phyloP scores from a whole-genome alignment of 2,329 filamentous ascomycete species.

The Colletotrichum chlorophyti region DNA sequence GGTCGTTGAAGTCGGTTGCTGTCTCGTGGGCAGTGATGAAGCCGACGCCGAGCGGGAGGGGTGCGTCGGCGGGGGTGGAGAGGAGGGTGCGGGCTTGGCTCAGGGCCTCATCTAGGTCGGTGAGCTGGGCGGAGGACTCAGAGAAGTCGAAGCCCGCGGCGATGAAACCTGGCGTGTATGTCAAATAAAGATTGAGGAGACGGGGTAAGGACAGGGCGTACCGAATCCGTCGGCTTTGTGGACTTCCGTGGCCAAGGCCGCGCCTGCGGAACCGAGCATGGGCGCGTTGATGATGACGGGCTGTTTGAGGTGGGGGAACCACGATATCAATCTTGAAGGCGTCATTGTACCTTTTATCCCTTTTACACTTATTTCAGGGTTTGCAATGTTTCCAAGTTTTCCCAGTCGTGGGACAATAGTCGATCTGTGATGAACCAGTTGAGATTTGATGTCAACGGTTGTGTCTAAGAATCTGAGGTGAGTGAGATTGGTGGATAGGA shows the following conservation, averaged over 20 bases:
- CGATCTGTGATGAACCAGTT: no score
- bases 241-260: conserved; percentile 44
- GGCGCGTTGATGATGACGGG: conserved; percentile 40
- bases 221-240: conserved; percentile 46
- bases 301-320: conserved; percentile 23
- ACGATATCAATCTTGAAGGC: conserved; percentile 10
- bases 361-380: no score
- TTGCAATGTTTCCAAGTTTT: no score
- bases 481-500: no score
- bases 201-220: conserved; percentile 26
- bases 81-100: conserved; percentile 37
- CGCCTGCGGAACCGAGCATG: conserved; percentile 42
- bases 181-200: background rate
- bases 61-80: conserved; percentile 25
- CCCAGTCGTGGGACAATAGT: background rate
- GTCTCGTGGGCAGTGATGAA: conserved; percentile 64
- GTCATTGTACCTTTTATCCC: no score
- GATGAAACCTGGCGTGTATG: conserved; percentile 39
- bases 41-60: conserved; percentile 64
- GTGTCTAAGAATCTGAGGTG: no score
- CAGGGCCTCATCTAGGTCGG: conserved; percentile 41
- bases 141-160: conserved; percentile 39
- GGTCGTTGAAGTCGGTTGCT: conserved; percentile 45
- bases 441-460: no score
- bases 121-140: conserved; percentile 38